Evolutionary conservation across 208 protist genomes (phyloP), one percentile per base, ranked within the genome.

Genomic region (Trypanosoma mega): DNA sequence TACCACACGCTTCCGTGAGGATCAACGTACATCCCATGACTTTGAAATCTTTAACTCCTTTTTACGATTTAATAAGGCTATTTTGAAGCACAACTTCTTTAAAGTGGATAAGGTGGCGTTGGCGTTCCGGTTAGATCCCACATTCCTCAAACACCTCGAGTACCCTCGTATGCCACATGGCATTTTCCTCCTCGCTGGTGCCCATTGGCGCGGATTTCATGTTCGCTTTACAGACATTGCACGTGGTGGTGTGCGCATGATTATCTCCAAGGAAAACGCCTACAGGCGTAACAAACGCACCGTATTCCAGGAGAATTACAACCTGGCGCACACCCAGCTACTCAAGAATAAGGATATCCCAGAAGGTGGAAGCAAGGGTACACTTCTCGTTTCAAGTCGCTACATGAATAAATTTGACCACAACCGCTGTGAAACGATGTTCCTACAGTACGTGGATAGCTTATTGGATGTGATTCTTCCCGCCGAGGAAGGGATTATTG

Each of bases 321-420:
- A 97, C 78, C 92, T 99, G 21, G 97, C 97, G 43, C 68, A 77
- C 58, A 98, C 96, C 11, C 96, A 98, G 80, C 78, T 97, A 60
- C 78, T 89, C 24, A 98, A 98, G 81, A 98, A 98, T 76, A 98
- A 98, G 78, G 97, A 99, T 71, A 98, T 99, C 54, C 94, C 97
- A 24, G 97, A 99, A 71, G 93, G 92, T 63, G 97, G 97, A 43
- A 96, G 87, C 64, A 98, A 98, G 84, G 96, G 94, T 37, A 98
- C 92, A 0, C 88, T 96, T 44, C 82, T 96, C n/a, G 77, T 94
- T 21, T 82, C 82, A 50, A 80, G 72, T 58, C 64, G 75, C 60
- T 87, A 86, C 76, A 60, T 88, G 11, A 88, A 81, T 72, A 72
- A 76, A 63, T 90, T 90, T 72, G 76, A 86, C 47, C 65, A 84